These are phyloP conservation scores for Puccinia sorghi DNA, from an alignment of 1,284 basidiomycete species.

Conservation along the genomic window DNA sequence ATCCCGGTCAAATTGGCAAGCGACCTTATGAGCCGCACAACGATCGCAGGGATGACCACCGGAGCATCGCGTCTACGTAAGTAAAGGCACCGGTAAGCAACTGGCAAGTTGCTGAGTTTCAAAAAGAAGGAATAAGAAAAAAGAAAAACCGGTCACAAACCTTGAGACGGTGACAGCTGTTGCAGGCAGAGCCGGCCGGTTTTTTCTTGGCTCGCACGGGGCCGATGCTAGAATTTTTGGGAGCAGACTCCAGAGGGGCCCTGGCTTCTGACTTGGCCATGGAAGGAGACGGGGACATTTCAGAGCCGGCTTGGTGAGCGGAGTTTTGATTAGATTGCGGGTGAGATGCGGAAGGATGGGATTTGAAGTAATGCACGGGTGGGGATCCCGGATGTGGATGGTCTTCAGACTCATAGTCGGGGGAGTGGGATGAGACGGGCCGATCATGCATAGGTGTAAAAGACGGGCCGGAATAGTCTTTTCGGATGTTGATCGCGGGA, in stretches of 20 bases:
- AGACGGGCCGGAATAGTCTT: constrained; percentile 25
- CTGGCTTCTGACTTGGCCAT: constrained; percentile 22
- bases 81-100: neutral
- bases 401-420: constrained; percentile 43
- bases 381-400: constrained; percentile 28
- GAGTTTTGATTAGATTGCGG: constrained; percentile 14
- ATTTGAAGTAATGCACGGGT: constrained; percentile 8
- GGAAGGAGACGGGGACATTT: neutral
- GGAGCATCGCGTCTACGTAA: constrained; percentile 43
- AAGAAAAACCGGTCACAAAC: neutral
- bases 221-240: constrained; percentile 35
- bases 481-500: constrained; percentile 10
- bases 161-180: constrained; percentile 49
- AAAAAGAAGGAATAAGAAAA: neutral
- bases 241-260: constrained; percentile 10
- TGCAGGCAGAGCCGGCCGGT: constrained; percentile 48
- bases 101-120: neutral
- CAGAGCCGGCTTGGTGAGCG: neutral
- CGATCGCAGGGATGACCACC: constrained; percentile 50
- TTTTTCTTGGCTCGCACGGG: constrained; percentile 50
- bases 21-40: constrained; percentile 48
- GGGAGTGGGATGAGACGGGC: constrained; percentile 22
- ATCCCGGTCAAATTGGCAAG: constrained; percentile 49
- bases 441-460: constrained; percentile 37
- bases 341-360: neutral